Percentiles rank a stretch among this genome's conserved stretches.
phyloP scores from a whole-genome alignment of 164 flowering plant species.

The Saururus chinensis region DNA sequence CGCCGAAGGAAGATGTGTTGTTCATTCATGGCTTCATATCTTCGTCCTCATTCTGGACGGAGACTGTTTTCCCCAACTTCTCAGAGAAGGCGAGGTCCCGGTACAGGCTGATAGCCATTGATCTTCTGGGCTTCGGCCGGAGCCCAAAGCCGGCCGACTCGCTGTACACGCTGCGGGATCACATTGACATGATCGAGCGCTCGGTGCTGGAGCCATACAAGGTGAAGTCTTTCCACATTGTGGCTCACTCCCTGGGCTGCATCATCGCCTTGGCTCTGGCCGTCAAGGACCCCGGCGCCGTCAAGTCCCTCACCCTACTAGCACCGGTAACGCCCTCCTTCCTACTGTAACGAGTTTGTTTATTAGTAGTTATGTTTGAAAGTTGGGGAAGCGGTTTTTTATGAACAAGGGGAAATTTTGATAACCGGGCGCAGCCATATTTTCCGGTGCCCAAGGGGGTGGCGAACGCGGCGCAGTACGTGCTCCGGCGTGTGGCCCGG shows the following conservation, averaged over 20 bases:
- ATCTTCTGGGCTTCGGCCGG: constrained; percentile 83
- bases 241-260: constrained; percentile 95
- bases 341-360: too few relatives aligned
- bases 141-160: constrained; percentile 93
- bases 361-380: too few relatives aligned
- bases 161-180: constrained; percentile 77
- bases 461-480: constrained; percentile 53
- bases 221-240: constrained; percentile 82
- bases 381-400: too few relatives aligned
- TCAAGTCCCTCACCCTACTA: constrained; percentile 79
- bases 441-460: constrained; percentile 68
- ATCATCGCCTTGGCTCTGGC: constrained; percentile 90
- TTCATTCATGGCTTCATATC: constrained; percentile 97
- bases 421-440: constrained; percentile 49
- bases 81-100: constrained; percentile 41
- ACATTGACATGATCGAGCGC: constrained; percentile 78
- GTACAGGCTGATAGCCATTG: constrained; percentile 64
- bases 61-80: constrained; percentile 80
- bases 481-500: constrained; percentile 72
- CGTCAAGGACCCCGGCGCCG: constrained; percentile 53
- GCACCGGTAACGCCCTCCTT: constrained; percentile 48
- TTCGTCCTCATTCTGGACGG: constrained; percentile 86
- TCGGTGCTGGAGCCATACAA: constrained; percentile 60
- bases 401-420: too few relatives aligned
- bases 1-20: constrained; percentile 56